Evolutionary conservation across 2,329 filamentous ascomycete genomes (phyloP), one percentile per base, ranked within the genome.

Genomic region (Exophiala phaeomuriformis): DNA sequence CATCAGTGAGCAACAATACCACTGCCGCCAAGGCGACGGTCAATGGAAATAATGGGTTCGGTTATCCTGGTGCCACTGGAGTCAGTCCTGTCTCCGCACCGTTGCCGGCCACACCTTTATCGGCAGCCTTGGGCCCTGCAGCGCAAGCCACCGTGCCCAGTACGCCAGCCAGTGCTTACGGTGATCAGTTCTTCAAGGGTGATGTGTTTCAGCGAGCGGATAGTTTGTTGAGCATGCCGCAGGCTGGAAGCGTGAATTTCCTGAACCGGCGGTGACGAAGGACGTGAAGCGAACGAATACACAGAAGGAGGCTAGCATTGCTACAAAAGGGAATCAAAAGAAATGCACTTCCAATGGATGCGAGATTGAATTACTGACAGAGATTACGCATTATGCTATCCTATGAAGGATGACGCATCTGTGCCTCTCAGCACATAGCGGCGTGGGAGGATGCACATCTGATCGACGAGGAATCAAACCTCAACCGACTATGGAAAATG

Each of bases 61-160:
- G 31, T 27, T n/a, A 55, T 51, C 4, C 43, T 47, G 33, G 42
- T 4, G 30, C 55, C 35, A 57, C 55, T 32, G 53, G 54, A 8
- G 39, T 48, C 19, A 55, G 64, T 57, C 57, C 69, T 60, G 27
- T 71, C 66, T 47, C 77, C 74, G 8, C 78, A 6, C 75, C 79
- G 7, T 72, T 90, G 36, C 90, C 90, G 5, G 89, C 93, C 64
- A 96, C 90, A 1, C 90, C 91, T 5, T 79, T 95, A 57, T 93
- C 88, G 63, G 90, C 90, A 10, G 90, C 90, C 1, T 76, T 96
- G 3, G 91, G 90, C 0, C 89, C 90, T 4, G 90, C 90, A 19
- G 88, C 90, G 51, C 90, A 95, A 69, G 90, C 90, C 1, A 96
- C 89, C 0, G 39, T 57, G 9, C 60, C 61, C n/a, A 88, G 60